phyloP scores from a whole-genome alignment of 1,284 basidiomycete genomes.

The Rhodotorula sp. region DNA sequence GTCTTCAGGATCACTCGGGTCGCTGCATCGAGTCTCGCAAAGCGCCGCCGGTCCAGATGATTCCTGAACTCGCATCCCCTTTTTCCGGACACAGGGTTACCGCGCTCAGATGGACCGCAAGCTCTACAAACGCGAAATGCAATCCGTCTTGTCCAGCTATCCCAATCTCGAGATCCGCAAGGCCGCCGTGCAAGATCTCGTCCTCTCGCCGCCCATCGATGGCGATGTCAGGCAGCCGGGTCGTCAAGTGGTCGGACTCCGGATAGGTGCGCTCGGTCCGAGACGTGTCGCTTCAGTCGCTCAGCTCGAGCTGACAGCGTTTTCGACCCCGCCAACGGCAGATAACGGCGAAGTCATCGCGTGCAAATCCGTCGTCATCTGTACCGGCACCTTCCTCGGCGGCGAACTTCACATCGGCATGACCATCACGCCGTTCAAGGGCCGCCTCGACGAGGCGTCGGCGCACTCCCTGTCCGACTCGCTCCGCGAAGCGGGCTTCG shows the following conservation, averaged over 20 bases:
- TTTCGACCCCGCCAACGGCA: conserved; percentile 43
- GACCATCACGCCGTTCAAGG: conserved; percentile 67
- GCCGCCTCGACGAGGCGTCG: conserved; percentile 59
- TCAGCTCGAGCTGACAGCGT: no score
- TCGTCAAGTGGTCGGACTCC: conserved; percentile 65
- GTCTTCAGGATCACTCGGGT: neutral
- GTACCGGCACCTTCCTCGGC: conserved; percentile 84
- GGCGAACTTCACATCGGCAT: conserved; percentile 84
- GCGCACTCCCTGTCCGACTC: conserved; percentile 68
- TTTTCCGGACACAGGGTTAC: conserved; percentile 62
- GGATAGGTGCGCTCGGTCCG: conserved; percentile 58
- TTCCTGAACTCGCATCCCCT: no score
- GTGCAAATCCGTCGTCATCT: conserved; percentile 78
- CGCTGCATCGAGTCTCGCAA: neutral
- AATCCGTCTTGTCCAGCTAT: conserved; percentile 63
- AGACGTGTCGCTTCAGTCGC: no score
- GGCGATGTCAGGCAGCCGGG: conserved; percentile 29
- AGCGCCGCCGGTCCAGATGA: neutral
- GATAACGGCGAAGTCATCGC: conserved; percentile 71
- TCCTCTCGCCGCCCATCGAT: conserved; percentile 55
- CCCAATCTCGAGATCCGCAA: conserved; percentile 67
- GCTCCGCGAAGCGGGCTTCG: conserved; percentile 70
- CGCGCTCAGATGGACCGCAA: conserved; percentile 82
- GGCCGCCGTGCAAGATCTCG: conserved; percentile 74
- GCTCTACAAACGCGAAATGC: conserved; percentile 78